These are phyloP conservation scores for Pseudogymnoascus sp. DNA, from an alignment of 2,329 filamentous ascomycete species.

Conservation along the genomic window DNA sequence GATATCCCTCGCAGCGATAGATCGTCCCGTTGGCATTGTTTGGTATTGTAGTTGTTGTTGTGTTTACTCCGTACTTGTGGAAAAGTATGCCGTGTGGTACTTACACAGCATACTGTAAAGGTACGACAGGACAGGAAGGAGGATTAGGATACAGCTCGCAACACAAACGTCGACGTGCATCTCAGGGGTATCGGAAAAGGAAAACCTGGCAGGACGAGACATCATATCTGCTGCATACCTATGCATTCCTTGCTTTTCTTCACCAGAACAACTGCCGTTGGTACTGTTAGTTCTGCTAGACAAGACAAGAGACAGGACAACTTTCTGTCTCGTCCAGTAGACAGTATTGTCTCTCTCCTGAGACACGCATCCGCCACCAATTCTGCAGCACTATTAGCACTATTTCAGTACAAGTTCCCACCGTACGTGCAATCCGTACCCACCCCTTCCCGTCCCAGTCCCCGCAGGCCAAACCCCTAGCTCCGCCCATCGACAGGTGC, in stretches of 20 bases:
- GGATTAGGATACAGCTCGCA: neutral
- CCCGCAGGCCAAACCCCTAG: neutral
- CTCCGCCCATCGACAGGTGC: neutral
- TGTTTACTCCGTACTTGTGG: neutral
- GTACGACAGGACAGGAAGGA: neutral
- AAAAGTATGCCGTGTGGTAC: neutral
- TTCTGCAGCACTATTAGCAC: neutral
- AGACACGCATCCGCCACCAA: neutral
- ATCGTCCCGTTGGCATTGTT: neutral
- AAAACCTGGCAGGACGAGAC: constrained; percentile 4
- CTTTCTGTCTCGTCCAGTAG: neutral
- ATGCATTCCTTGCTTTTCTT: neutral
- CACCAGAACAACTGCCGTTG: neutral
- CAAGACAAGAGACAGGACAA: neutral
- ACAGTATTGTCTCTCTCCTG: neutral
- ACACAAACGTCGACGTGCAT: neutral
- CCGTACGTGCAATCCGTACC: neutral
- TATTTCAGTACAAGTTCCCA: neutral
- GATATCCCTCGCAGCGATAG: neutral
- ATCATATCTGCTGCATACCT: neutral
- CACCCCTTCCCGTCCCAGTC: neutral
- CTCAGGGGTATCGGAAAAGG: neutral
- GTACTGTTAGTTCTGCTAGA: neutral
- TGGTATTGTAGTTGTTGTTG: neutral
- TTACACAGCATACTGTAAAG: neutral